A percentile compares a stretch with the other conserved stretches of the same genome.
phyloP scores from a whole-genome alignment of 2,329 filamentous ascomycete species.

The Stagonosporopsis cucurbitacearum region DNA sequence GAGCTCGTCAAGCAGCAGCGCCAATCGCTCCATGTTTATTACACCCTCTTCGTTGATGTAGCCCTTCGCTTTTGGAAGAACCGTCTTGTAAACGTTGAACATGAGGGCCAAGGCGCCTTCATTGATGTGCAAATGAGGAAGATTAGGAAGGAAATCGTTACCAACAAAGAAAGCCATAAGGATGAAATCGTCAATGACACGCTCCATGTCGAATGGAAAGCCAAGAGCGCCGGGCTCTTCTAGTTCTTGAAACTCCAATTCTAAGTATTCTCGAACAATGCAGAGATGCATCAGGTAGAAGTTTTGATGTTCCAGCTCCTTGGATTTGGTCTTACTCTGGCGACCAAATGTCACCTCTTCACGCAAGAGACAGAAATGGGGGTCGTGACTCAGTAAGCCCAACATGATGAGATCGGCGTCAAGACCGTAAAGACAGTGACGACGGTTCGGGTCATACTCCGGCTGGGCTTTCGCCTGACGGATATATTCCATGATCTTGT shows the following conservation, averaged over 20 bases:
- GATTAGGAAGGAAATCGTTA: constrained; percentile 97
- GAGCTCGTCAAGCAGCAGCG: constrained; percentile 79
- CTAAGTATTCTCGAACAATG: constrained; percentile 95
- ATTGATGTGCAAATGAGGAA: constrained; percentile 96
- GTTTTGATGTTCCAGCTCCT: constrained; percentile 97
- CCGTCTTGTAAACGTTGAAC: constrained; percentile 94
- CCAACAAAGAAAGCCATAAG: constrained; percentile 99
- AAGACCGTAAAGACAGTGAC: constrained; percentile 95
- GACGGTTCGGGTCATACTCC: constrained; percentile 88
- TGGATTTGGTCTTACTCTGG: constrained; percentile 84
- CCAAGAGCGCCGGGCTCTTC: constrained; percentile 73
- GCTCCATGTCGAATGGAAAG: constrained; percentile 91
- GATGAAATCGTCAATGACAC: constrained; percentile 98
- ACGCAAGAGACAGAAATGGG: constrained; percentile 94
- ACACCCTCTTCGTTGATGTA: constrained; percentile 96
- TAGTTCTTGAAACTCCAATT: constrained; percentile 94
- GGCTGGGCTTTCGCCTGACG: constrained; percentile 95
- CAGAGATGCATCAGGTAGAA: constrained; percentile 97
- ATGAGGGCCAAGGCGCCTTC: constrained; percentile 95
- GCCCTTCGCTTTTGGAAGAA: constrained; percentile 84
- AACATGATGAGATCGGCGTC: constrained; percentile 99
- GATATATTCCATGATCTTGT: constrained; percentile 99
- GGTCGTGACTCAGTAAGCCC: constrained; percentile 94
- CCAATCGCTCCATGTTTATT: constrained; percentile 84
- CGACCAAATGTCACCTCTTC: constrained; percentile 98